These are phyloP conservation scores for Neurospora sp. DNA, from an alignment of 2,329 filamentous ascomycete genomes.

Conservation along the genomic window DNA sequence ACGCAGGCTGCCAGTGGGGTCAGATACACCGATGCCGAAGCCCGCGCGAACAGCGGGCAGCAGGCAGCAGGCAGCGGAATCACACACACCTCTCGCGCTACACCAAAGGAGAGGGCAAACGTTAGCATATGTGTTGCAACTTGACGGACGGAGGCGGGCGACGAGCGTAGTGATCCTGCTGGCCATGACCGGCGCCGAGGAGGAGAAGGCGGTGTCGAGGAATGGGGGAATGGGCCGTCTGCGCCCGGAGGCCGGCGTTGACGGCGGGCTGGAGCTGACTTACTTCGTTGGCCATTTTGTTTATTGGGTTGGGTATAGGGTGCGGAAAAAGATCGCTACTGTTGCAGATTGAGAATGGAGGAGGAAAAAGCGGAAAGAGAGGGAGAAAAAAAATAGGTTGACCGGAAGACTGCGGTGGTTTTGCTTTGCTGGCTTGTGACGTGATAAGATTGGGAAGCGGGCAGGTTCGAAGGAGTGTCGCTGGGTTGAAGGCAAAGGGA, in stretches of 20 bases:
- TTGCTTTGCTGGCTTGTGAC: slow-evolving; percentile 13
- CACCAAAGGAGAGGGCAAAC: not conserved
- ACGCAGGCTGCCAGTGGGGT: slow-evolving; percentile 1
- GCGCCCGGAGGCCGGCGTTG: not conserved
- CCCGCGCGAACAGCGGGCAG: slow-evolving; percentile 1
- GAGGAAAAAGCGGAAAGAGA: slow-evolving; percentile 3
- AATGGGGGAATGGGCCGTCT: not conserved
- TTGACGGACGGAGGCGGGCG: not conserved
- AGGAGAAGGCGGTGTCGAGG: not conserved
- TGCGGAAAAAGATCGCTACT: slow-evolving; percentile 7
- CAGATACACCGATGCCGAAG: not conserved
- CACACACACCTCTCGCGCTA: slow-evolving; percentile 24
- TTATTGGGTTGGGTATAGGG: slow-evolving; percentile 6
- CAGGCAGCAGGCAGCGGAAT: slow-evolving; percentile 1
- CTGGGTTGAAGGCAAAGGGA: slow-evolving; percentile 17
- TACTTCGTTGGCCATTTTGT: slow-evolving; percentile 24
- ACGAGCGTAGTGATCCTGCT: not conserved
- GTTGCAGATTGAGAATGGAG: slow-evolving; percentile 2
- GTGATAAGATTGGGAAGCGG: slow-evolving; percentile 10
- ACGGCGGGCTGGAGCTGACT: slow-evolving; percentile 7
- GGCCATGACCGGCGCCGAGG: not conserved
- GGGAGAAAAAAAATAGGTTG: slow-evolving; percentile 1
- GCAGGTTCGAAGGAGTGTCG: slow-evolving; percentile 10
- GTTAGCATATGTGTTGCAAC: slow-evolving; percentile 15
- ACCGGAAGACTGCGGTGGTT: slow-evolving; percentile 4